Evolutionary conservation across 805 yeast genomes (phyloP), one percentile per base, ranked within the genome.

Genomic region (Wickerhamomyces xylosicus): DNA sequence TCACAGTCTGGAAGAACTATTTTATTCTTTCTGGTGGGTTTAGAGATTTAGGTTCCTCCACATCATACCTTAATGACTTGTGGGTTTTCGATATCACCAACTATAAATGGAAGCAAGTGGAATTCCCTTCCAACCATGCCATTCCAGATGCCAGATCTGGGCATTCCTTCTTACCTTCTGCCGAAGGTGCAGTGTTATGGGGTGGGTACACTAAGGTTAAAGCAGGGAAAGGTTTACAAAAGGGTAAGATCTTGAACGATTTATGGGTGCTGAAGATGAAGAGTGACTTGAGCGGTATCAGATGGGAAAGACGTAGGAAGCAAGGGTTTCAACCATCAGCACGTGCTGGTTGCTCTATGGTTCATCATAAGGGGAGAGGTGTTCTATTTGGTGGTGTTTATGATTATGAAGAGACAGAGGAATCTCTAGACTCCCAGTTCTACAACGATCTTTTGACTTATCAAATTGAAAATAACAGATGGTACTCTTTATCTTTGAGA

Each of bases 121-220:
- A 80, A 53, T 84, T 86, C 50, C 95, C 97, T 3, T 75, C 78
- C 4, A 82, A 79, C 40, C 86, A 83, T 47, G 68, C 81, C 1
- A 57, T 77, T 21, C 97, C 98, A 0, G 97, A 90, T 51, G 80
- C 96, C 2, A 70, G 98, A 46, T 83, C 95, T 0, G 97, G 97
- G 2, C 97, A 90, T 57, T 84, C 95, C 1, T 68, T 90, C 35
- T 67, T 90, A 33, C 83, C 96, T 2, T 63, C 69, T 16, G 73
- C 74, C 3, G 95, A 84, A 15, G 97, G 97, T 33, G 89, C 86
- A 1, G 71, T 85, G 1, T 46, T 89, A 2, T 85, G 83, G 71
- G 98, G 98, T 47, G 98, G 98, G 13, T 90, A 90, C 55, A 78
- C 92, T 53, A 90, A 89, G 61, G 87, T 85, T 19, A 89, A 89